Base-by-base conservation (phyloP, 805 yeast genomes). In the Yamadazyma paraphyllophila region DNA sequence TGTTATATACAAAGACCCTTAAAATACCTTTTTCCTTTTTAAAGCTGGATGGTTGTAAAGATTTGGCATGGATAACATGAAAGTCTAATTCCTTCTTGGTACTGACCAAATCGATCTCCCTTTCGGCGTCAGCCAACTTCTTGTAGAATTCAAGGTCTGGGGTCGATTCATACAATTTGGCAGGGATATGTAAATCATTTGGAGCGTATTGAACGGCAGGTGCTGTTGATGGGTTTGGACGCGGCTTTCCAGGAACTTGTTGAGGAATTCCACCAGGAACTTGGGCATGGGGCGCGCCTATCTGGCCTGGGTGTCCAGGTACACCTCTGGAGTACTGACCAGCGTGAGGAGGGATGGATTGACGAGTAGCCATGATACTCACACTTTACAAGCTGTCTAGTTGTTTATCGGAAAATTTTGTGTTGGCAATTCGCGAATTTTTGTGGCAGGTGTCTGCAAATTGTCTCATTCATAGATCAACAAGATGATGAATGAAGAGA, bases 51-150 rank as follows among this genome's bases (percentile, higher is more conserved):
- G 71, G 72, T 54, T 63, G 74, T 60, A 63, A 57, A 39, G 63
- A 64, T 51, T 63, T 72, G 55, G 67, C 65, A 52, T 68, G 74
- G 35, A 66, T 65, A 51, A 91, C 96, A 61, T 88, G 96, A 46
- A 90, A 73, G 57, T 92, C 98, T 44, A 88, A 77, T 50, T 88
- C 78, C 62, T 92, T 92, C 48, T 96, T 80, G 37, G 91, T 82
- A 32, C 88, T 81, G 52, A 87, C 76, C 46, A 92, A 78, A 63
- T 94, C 98, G 38, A 92, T 66, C 51, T 81, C 77, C 49, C 81
- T 78, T 63, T 94, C 99, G n/a, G 91, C 88, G 7, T 85, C 89
- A 52, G 78, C 77, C 38, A 92, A 71, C 44, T 81, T 76, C 57
- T 85, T 79, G 64, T 87, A 88, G 46, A 82, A 69, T 14, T 76